Percentiles rank a stretch among this genome's conserved stretches.
phyloP scores from a whole-genome alignment of 73 alveolate species.

The Urostyla sp. region DNA sequence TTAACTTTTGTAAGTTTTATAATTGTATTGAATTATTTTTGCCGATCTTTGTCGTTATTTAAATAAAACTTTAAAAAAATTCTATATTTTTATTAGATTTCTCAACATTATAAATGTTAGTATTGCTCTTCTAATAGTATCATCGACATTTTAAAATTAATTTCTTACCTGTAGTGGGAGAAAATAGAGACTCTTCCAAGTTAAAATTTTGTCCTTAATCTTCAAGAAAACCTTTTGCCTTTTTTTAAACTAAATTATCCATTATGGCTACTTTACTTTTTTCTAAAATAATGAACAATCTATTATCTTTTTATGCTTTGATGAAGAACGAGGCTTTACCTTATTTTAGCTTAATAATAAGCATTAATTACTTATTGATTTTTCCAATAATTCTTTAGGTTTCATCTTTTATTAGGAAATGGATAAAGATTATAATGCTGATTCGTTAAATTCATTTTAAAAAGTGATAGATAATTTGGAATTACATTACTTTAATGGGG shows the following conservation, averaged over 20 bases:
- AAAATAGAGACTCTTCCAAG: not conserved
- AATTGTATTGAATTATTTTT: no score
- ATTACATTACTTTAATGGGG: not conserved
- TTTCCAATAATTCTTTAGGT: no score
- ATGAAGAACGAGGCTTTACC: not conserved
- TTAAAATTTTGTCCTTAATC: not conserved
- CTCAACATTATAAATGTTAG: not conserved
- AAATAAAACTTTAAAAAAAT: no score
- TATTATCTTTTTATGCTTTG: no score
- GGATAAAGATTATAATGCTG: no score
- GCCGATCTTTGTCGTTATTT: no score
- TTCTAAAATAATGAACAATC: not conserved
- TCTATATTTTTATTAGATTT: not conserved
- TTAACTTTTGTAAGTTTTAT: no score
- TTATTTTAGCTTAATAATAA: no score
- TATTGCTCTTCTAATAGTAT: not conserved
- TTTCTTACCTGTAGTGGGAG: not conserved
- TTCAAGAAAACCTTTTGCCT: not conserved
- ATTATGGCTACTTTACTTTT: not conserved
- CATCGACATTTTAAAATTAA: not conserved
- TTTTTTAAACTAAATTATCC: no score
- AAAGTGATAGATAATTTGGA: not conserved
- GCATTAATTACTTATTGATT: no score
- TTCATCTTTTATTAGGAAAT: no score
- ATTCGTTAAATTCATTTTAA: no score